Base-by-base conservation (phyloP, 768 basidiomycete species). In the Pleurotus platypus region DNA sequence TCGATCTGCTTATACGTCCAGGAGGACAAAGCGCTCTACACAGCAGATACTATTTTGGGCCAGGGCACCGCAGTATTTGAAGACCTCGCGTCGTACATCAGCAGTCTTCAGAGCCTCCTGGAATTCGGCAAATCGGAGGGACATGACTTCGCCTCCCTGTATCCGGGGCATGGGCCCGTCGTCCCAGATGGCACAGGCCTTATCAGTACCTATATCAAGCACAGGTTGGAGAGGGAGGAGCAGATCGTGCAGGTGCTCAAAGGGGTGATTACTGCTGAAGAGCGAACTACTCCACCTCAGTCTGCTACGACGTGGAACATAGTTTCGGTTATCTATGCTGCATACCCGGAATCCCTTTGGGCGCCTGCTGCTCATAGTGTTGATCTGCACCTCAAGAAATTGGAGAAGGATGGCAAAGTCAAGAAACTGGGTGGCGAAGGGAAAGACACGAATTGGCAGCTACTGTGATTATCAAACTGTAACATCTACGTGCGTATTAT, bases 21-120 rank as follows among this genome's bases (percentile, higher is more conserved):
- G 0, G 79, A 80, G 46, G 92, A 95, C 63, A 72, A 75, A 22
- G 86, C 85, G 0, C 78, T 98, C 13, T 94, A 95, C 74, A 95
- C 93, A 0, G 92, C 89, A 0, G 96, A 98, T 72, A 92, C 87
- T 4, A 83, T 98, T 5, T 81, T 98, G 27, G 96, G 96, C 0
- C 85, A 94, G 60, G 94, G 94, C 6, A 92, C 93, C 0, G 80
- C 94, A 2, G 85, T 95, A 4, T 97, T 98, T 67, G 89, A 90
- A 62, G 89, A 96, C 63, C 82, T 98, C 12, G 73, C 78, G 0
- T 64, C 79, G 4, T 97, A 94, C 64, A 69, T 95, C 18, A 59
- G 72, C 4, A 87, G 85, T 58, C 78, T 96, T 45, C 76, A 75
- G 43, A 78, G 70, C 61, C 79, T 92, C 71, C 72, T 85, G 15